Evolutionary conservation across 2,329 filamentous ascomycete genomes (phyloP).

Genomic region (Rutstroemia sp.): DNA sequence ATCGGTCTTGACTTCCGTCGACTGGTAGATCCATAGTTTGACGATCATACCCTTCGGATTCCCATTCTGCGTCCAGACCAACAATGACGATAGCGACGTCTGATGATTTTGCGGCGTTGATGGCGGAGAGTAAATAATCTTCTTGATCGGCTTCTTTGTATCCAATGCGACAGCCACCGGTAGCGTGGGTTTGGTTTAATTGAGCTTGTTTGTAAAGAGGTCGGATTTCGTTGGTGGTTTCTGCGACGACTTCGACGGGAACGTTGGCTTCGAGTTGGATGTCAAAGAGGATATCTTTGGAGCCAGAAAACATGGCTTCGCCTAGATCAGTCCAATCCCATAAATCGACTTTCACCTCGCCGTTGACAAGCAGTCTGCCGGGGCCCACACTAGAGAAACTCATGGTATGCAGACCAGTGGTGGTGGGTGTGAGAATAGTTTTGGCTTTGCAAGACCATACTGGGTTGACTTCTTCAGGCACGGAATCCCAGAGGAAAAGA

Average conservation of each 20-base stretch:
- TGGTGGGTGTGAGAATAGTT: conserved; percentile 49
- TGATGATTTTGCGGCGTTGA: conserved; percentile 51
- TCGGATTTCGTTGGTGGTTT: conserved; percentile 60
- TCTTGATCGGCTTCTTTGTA: conserved; percentile 58
- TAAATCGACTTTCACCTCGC: conserved; percentile 52
- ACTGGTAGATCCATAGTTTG: conserved; percentile 52
- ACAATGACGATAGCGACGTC: conserved; percentile 64
- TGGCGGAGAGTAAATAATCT: conserved; percentile 57
- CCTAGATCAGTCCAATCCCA: conserved; percentile 65
- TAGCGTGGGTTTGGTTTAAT: conserved; percentile 50
- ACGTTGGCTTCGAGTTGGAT: conserved; percentile 52
- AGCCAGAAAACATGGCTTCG: conserved; percentile 65
- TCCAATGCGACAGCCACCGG: conserved; percentile 64
- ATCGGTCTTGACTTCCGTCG: conserved; percentile 51
- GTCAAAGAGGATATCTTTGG: conserved; percentile 55
- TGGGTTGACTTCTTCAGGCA: conserved; percentile 52
- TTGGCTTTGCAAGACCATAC: conserved; percentile 48
- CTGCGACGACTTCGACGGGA: conserved; percentile 53
- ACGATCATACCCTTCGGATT: conserved; percentile 66
- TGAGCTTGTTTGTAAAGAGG: conserved; percentile 52
- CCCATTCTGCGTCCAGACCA: conserved; percentile 67
- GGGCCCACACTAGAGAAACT: conserved; percentile 63
- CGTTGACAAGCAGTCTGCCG: conserved; percentile 53
- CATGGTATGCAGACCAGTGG: conserved; percentile 55
- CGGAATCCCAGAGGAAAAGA: conserved; percentile 64